Evolutionary conservation across 345 rosid genomes (phyloP).

Genomic region (Ceriops decandra): DNA sequence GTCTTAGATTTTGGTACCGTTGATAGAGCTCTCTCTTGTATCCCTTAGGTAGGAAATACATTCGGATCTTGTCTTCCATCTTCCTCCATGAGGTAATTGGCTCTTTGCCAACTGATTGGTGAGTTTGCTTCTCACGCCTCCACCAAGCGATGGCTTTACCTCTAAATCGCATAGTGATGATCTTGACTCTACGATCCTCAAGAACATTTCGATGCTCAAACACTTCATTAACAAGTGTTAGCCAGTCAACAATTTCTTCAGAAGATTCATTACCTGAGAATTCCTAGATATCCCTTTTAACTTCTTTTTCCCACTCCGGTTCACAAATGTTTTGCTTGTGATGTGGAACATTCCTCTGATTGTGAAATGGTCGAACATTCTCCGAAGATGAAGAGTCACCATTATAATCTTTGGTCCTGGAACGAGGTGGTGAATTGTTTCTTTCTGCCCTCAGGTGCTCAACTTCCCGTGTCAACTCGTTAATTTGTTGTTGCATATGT

Average conservation of each 20-base stretch:
- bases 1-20: neutral
- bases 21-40: neutral
- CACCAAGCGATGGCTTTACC: neutral
- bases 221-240: neutral
- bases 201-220: neutral
- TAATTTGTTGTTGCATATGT: too few relatives aligned
- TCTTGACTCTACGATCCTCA: neutral
- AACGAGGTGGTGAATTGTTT: too few relatives aligned
- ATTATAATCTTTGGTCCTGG: too few relatives aligned
- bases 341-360: neutral
- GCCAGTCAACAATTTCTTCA: neutral
- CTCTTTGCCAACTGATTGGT: neutral
- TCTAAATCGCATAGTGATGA: neutral
- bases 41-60: neutral
- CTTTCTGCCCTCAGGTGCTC: too few relatives aligned
- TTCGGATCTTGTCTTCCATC: neutral
- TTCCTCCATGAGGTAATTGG: neutral
- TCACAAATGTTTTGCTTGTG: neutral
- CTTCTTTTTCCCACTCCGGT: neutral
- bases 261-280: too few relatives aligned
- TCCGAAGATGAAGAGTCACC: too few relatives aligned
- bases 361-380: neutral
- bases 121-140: neutral
- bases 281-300: neutral
- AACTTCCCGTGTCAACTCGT: too few relatives aligned